Evolutionary conservation across 768 basidiomycete species (phyloP), one percentile per base, ranked within the genome.

Genomic region (Lactarius sp.): DNA sequence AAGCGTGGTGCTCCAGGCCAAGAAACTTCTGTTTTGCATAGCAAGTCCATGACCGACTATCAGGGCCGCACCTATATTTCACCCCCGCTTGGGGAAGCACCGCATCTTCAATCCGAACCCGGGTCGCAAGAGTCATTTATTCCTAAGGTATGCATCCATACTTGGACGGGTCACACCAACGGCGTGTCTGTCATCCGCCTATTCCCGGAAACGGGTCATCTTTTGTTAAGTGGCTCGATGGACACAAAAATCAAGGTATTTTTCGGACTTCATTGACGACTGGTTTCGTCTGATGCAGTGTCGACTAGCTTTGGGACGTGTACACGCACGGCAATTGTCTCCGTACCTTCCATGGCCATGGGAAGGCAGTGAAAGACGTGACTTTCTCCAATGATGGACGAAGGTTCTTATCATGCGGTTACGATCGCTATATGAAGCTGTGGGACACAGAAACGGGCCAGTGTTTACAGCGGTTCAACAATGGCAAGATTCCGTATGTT

Each of bases 361-460:
- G 87, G 56, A 94, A 97, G 71, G 94, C 95, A 33, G 94, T 99
- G 68, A 97, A 97, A 75, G 97, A 99, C 67, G 82, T 99, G 65
- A 86, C 87, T 9, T 99, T 99, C 75, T 94, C 94, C 57, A 98
- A 97, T 72, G 90, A 93, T 67, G 97, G 97, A 1, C 82, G 81
- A 41, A 82, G 80, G 67, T 98, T 99, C 79, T 74, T 99, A 54
- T 94, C 92, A 16, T 96, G 95, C 68, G 88, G 85, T 56, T 98
- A 97, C 70, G 97, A 99, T 75, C 89, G 94, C 56, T 90, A 94
- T 73, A 94, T 98, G 87, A 99, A 99, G 76, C 80, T 98, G 13
- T 99, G 97, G 97, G 96, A 99, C 71, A 98, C 97, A 20, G 97
- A 99, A 77, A 98, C 97, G 0, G 96, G 94, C 1, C 92, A 98